Base-by-base conservation (phyloP, 805 yeast species). In the Schwanniomyces vanrijiae region DNA sequence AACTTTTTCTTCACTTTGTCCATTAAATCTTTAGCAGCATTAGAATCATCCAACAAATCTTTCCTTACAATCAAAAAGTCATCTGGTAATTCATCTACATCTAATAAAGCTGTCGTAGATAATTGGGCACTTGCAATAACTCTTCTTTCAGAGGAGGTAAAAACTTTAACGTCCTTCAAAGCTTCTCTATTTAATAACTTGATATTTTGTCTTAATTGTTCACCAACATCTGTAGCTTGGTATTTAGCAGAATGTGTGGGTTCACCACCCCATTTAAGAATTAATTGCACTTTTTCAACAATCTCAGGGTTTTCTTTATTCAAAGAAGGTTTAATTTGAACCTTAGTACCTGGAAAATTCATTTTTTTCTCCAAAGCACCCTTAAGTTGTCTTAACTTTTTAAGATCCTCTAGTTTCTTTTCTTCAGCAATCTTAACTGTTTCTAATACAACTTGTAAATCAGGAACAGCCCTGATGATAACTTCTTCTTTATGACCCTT, bases 251-350 rank as follows among this genome's bases (percentile, higher is more conserved):
- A 90, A 65, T 94, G 99, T 1, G 99, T 94, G 5, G 99, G 97
- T 66, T 94, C 99, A 53, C 99, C 99, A 58, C 99, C 99, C 99
- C 99, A 94, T 65, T 94, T 94, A 58, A 94, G 75, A 51, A 94
- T 95, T 52, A 94, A 84, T 66, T 94, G 99, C 20, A 92, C 97
- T 63, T 94, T 94, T 54, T 92, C 97, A 18, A 94, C 94, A 28
- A 84, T 83, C 31, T 80, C 84, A 3, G 73, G 69, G 48, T 74
- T 77, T 34, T 80, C 83, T 11, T 74, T 69, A 56, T 79, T 78
- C 46, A 91, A 61, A 3, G 92, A 84, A 0, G 99, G 99, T 64
- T 94, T 94, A 58, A 94, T 71, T 69, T 94, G 99, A 51, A 94
- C 86, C 62, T 94, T 94, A 0, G 99, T 94, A 8, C 99, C 99